Evolutionary conservation across 2,329 filamentous ascomycete genomes (phyloP).

Genomic region (Alternaria gaisen): DNA sequence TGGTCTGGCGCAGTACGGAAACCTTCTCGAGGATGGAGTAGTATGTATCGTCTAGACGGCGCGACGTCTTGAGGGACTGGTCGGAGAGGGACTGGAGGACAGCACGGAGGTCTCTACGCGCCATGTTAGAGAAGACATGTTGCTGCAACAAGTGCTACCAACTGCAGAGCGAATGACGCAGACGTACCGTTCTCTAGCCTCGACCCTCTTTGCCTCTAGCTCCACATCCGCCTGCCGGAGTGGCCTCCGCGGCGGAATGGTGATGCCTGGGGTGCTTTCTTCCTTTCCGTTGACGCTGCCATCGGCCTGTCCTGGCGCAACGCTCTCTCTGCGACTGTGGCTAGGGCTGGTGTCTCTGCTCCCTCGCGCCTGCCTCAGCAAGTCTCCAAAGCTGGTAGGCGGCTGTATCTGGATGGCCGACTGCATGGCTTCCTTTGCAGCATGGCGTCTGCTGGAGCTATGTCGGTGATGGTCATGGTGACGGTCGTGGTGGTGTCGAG

Average conservation of each 20-base stretch:
- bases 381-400: conserved; percentile 55
- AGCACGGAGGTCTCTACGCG: conserved; percentile 49
- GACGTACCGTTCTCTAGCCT: conserved; percentile 51
- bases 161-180: background rate
- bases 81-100: conserved; percentile 61
- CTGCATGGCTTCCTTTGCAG: conserved; percentile 54
- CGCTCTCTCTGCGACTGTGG: conserved; percentile 42
- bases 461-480: conserved; percentile 40
- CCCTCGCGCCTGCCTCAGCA: conserved; percentile 50
- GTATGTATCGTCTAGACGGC: conserved; percentile 76
- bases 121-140: conserved; percentile 25
- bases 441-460: conserved; percentile 44
- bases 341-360: conserved; percentile 43
- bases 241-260: conserved; percentile 32
- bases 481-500: conserved; percentile 41
- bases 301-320: conserved; percentile 23
- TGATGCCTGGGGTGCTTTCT: conserved; percentile 19
- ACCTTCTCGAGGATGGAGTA: conserved; percentile 76
- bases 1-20: conserved; percentile 69
- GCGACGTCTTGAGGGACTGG: conserved; percentile 69
- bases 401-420: conserved; percentile 56
- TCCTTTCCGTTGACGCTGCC: conserved; percentile 17
- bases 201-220: conserved; percentile 45
- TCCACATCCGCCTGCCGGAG: conserved; percentile 53
- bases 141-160: background rate